Base-by-base conservation (phyloP, 129 eudicot species). In the Artemisia argyi region DNA sequence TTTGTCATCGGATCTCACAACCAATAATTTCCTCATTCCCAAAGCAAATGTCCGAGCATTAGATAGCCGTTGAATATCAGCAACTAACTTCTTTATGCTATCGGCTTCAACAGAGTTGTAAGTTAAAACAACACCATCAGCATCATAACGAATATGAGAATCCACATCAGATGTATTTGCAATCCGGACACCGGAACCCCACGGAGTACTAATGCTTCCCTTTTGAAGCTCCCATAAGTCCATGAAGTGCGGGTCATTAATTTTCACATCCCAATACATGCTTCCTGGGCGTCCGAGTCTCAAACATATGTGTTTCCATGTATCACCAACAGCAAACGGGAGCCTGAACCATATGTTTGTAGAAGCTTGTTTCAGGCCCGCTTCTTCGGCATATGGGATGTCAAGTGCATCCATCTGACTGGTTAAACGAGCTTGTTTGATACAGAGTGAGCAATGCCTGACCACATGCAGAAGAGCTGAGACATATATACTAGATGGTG, bases 221-320 rank as follows among this genome's bases (percentile, higher is more conserved):
- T 91, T 95, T 65, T 91, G 96, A 83, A 95, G 97, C 81, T 95
- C 99, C 85, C 87, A 95, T 84, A 95, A 80, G 73, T 95, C 99
- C 72, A 85, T 75, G 61, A 88, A 95, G 73, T 95, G 99, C 42
- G 89, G 91, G 73, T 95, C 99, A 51, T 69, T 80, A 32, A 95
- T 88, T 77, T 91, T 95, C 4, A 95, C 99, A 85, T 95, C 99
- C 99, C 99, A 95, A 79, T 84, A 86, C 97, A 91, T 82, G 82
- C 97, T 91, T 78, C 97, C 99, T 17, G 95, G 97, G 61, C 81
- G 80, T 8, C 99, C 99, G 55, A 95, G 84, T 57, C 95, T 85
- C 74, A 95, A 82, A 72, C 97, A 95, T 65, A 91, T 86, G 71
- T 83, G 77, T 66, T 85, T 89, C 99, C 99, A 90, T 46, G 94